Percentiles rank a stretch among this genome's conserved stretches.
Conservation (phyloP, 2,329 filamentous ascomycete species). For the Botryosphaeria agaves region DNA sequence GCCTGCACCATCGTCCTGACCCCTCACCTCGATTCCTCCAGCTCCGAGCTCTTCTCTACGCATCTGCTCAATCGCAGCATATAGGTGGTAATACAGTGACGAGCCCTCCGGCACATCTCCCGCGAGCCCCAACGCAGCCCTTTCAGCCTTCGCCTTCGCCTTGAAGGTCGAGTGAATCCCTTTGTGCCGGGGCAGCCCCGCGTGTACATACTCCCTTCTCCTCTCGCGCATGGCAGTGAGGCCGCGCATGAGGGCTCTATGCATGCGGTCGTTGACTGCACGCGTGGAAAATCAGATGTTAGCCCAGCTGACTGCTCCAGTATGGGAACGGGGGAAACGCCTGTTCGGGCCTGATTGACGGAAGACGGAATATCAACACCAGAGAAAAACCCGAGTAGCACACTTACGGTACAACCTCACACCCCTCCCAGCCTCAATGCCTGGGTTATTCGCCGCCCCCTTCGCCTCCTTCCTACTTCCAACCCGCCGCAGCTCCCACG, state of each 20-base stretch:
- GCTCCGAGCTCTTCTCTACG: too few species aligned
- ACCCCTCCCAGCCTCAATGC: slow-evolving; percentile 5
- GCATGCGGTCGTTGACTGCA: slow-evolving; percentile 1
- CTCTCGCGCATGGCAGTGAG: not conserved
- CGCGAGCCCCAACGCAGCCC: not conserved
- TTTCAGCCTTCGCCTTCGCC: not conserved
- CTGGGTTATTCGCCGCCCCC: not conserved
- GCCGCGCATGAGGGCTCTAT: not conserved
- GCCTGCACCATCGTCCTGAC: too few species aligned
- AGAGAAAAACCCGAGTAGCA: too few species aligned
- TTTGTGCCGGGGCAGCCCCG: not conserved
- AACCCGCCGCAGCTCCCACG: not conserved
- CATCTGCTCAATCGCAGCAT: not conserved
- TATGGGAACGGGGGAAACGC: not conserved
- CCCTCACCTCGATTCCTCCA: too few species aligned
- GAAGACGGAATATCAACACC: too few species aligned
- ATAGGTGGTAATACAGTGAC: not conserved
- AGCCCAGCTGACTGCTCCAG: not conserved
- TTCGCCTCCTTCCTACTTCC: not conserved
- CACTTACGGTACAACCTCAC: slow-evolving; percentile 4
- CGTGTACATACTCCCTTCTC: not conserved
- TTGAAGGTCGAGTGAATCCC: not conserved
- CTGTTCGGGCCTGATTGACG: too few species aligned
- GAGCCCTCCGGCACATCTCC: not conserved
- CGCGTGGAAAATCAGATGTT: too few species aligned